These are phyloP conservation scores for Diaporthe capsici DNA, from an alignment of 2,329 filamentous ascomycete species.

Conservation along the genomic window DNA sequence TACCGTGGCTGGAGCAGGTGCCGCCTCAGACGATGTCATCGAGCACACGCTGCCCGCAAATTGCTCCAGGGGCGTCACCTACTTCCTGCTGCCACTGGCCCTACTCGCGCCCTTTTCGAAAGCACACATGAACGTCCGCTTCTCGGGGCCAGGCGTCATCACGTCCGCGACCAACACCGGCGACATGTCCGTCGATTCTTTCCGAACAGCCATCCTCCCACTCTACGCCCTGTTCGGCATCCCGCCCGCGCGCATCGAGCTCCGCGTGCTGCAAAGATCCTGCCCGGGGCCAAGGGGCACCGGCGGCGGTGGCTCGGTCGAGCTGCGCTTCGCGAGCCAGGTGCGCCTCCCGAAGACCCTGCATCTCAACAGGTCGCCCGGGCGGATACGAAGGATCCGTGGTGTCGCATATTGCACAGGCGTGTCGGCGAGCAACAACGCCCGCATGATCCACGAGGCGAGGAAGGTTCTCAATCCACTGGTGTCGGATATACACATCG, in stretches of 20 bases:
- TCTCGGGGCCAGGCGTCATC: constrained; percentile 92
- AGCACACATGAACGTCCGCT: constrained; percentile 88
- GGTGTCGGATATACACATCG: constrained; percentile 91
- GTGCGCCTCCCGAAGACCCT: constrained; percentile 94
- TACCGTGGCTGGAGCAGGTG: constrained; percentile 81
- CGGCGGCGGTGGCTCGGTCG: constrained; percentile 92
- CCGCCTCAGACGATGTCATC: constrained; percentile 79
- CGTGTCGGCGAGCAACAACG: constrained; percentile 93
- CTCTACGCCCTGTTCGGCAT: constrained; percentile 94
- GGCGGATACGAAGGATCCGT: constrained; percentile 87
- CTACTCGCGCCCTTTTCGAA: constrained; percentile 95
- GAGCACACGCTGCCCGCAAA: constrained; percentile 83
- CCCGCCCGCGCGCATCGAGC: constrained; percentile 81
- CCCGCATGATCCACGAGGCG: constrained; percentile 92
- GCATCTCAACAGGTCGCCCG: constrained; percentile 85
- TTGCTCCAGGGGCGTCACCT: constrained; percentile 86
- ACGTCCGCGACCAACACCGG: constrained; percentile 84
- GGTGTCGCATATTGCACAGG: constrained; percentile 96
- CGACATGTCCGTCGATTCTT: constrained; percentile 92
- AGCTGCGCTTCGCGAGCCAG: constrained; percentile 93
- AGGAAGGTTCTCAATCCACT: constrained; percentile 89
- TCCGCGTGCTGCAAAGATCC: constrained; percentile 84
- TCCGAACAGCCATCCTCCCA: constrained; percentile 92
- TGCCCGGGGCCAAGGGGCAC: constrained; percentile 81
- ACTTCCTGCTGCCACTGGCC: constrained; percentile 91